phyloP scores from a whole-genome alignment of 1,284 basidiomycete genomes.

The Volvariella volvacea region DNA sequence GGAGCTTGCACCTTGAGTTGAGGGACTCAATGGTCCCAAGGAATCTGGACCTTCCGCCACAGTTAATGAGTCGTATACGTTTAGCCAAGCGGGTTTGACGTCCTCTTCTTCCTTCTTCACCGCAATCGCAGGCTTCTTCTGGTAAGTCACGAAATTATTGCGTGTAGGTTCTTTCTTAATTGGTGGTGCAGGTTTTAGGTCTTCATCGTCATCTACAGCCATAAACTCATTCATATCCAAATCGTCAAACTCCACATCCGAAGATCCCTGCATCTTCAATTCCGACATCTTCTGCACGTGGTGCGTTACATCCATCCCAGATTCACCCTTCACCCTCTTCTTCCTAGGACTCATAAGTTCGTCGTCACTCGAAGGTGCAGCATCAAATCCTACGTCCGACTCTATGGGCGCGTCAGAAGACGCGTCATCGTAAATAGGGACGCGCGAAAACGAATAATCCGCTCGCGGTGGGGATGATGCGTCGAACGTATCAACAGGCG shows the following conservation, averaged over 20 bases:
- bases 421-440: constrained; percentile 24
- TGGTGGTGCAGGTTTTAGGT: constrained; percentile 16
- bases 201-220: constrained; percentile 39
- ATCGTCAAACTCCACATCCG: constrained; percentile 45
- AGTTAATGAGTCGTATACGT: constrained; percentile 65
- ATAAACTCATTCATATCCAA: constrained; percentile 55
- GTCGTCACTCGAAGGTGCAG: constrained; percentile 49
- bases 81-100: constrained; percentile 63
- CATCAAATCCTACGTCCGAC: constrained; percentile 19
- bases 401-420: constrained; percentile 58
- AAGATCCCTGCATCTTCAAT: constrained; percentile 49
- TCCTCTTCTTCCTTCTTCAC: constrained; percentile 41
- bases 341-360: constrained; percentile 63
- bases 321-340: constrained; percentile 34
- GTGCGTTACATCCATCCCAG: constrained; percentile 24
- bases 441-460: constrained; percentile 19
- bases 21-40: constrained; percentile 37
- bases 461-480: constrained; percentile 27
- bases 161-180: constrained; percentile 21
- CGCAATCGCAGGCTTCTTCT: constrained; percentile 10
- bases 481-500: constrained; percentile 33
- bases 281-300: constrained; percentile 53
- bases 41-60: constrained; percentile 46
- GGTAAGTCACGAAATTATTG: constrained; percentile 10
- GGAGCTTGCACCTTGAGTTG: constrained; percentile 20